Conservation (phyloP, 164 flowering plant species). For the Sextonia rubra region DNA sequence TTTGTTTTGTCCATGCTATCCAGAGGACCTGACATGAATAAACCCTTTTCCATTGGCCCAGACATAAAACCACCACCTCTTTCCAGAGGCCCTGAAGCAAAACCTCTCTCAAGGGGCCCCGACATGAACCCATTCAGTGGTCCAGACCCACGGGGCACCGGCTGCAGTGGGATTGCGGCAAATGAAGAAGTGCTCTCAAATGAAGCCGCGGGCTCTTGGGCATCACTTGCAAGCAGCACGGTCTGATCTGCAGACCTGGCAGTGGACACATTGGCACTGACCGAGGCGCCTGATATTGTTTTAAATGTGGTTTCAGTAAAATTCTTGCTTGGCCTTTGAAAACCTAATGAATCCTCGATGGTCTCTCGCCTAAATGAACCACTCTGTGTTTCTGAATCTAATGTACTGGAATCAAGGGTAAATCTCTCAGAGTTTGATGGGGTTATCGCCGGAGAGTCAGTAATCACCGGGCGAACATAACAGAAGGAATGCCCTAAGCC, state of each 20-base stretch:
- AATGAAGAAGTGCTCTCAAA: conserved; percentile 64
- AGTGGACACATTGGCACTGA: conserved; percentile 62
- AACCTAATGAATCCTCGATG: conserved; percentile 33
- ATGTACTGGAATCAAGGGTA: conserved; percentile 55
- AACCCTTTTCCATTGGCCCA: conserved; percentile 55
- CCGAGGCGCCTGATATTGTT: conserved; percentile 69
- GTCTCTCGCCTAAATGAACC: conserved; percentile 53
- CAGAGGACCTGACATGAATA: conserved; percentile 54
- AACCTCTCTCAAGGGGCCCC: conserved; percentile 62
- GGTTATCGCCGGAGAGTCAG: conserved; percentile 53
- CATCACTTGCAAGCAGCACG: conserved; percentile 35
- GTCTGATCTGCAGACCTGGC: conserved; percentile 43
- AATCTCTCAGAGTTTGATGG: conserved; percentile 64
- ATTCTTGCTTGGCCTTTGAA: conserved; percentile 33
- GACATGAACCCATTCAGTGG: conserved; percentile 57
- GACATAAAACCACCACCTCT: conserved; percentile 53
- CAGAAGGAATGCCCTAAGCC: conserved; percentile 73
- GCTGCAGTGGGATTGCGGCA: conserved; percentile 59
- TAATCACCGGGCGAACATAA: conserved; percentile 50
- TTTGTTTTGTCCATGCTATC: conserved; percentile 40
- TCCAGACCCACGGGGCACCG: conserved; percentile 56
- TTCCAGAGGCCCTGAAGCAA: conserved; percentile 59
- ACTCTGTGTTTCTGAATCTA: conserved; percentile 54
- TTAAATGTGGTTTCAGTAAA: conserved; percentile 51
- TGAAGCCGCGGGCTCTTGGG: conserved; percentile 52